These are phyloP conservation scores for Neoarthrinium moseri DNA, from an alignment of 2,329 filamentous ascomycete genomes.

Conservation along the genomic window DNA sequence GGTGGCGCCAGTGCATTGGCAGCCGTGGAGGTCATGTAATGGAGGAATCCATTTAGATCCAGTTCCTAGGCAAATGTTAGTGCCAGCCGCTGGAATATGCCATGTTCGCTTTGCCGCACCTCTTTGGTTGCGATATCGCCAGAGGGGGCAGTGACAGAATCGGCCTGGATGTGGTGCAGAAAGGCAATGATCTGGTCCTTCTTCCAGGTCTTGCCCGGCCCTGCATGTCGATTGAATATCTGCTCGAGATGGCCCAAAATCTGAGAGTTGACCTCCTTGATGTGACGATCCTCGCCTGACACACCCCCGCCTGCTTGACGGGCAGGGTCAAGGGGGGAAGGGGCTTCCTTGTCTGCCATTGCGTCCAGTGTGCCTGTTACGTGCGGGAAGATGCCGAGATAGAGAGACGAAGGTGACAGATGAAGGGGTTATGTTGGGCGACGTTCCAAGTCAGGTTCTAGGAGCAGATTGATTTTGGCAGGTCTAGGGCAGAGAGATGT, in stretches of 20 bases:
- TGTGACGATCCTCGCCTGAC: slow-evolving; percentile 35
- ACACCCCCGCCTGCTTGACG: slow-evolving; percentile 48
- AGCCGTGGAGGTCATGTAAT: slow-evolving; percentile 55
- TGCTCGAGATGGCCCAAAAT: slow-evolving; percentile 38
- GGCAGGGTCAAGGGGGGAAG: slow-evolving; percentile 23
- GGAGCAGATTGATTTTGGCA: too few species aligned
- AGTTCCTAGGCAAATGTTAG: slow-evolving; percentile 28
- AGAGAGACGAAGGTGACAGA: too few species aligned
- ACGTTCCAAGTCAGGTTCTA: too few species aligned
- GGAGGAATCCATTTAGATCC: slow-evolving; percentile 48
- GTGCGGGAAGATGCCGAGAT: too few species aligned
- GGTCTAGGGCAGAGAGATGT: too few species aligned
- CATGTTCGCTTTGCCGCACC: slow-evolving; percentile 4
- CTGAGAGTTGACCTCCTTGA: slow-evolving; percentile 41
- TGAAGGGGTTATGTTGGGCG: too few species aligned
- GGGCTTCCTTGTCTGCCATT: not conserved
- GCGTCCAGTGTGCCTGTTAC: too few species aligned
- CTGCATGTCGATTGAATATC: slow-evolving; percentile 42
- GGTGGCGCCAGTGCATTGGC: slow-evolving; percentile 41
- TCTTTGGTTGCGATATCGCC: slow-evolving; percentile 26
- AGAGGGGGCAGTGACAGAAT: slow-evolving; percentile 26
- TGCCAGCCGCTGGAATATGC: too few species aligned
- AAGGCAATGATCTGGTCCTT: slow-evolving; percentile 45
- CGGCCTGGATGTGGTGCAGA: slow-evolving; percentile 43
- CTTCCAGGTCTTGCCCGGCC: slow-evolving; percentile 41